Evolutionary conservation across 2,329 filamentous ascomycete genomes (phyloP).

Genomic region (Phoma sp.): DNA sequence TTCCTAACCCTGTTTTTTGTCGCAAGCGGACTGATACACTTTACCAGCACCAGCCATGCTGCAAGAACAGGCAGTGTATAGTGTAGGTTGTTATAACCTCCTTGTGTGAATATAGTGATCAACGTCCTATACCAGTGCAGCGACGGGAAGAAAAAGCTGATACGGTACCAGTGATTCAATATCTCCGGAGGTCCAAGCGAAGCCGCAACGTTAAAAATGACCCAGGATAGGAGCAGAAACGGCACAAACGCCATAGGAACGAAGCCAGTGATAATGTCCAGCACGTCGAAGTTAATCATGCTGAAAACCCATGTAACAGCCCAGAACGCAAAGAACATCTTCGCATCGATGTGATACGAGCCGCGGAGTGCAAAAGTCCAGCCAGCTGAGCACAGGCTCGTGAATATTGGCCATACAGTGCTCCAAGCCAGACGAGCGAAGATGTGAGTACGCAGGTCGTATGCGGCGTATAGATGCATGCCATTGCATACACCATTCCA

Average conservation of each 20-base stretch:
- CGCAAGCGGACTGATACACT: slow-evolving; percentile 16
- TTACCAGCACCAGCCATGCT: slow-evolving; percentile 14
- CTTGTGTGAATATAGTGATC: slow-evolving; percentile 15
- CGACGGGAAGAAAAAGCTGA: slow-evolving; percentile 16
- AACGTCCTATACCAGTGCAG: slow-evolving; percentile 19
- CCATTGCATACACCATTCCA: slow-evolving; percentile 50
- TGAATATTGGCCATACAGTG: slow-evolving; percentile 15
- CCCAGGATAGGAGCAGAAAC: slow-evolving; percentile 10
- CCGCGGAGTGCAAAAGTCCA: slow-evolving; percentile 21
- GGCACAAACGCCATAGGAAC: slow-evolving; percentile 12
- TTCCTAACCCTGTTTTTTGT: slow-evolving; percentile 17
- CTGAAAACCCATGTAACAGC: slow-evolving; percentile 17
- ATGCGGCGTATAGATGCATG: slow-evolving; percentile 18
- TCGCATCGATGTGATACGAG: slow-evolving; percentile 12
- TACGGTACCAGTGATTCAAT: slow-evolving; percentile 8
- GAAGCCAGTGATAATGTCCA: slow-evolving; percentile 16
- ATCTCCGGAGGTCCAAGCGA: slow-evolving; percentile 4
- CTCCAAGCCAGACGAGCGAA: slow-evolving; percentile 18
- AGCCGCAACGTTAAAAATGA: slow-evolving; percentile 15
- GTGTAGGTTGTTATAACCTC: slow-evolving; percentile 10
- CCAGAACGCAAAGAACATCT: slow-evolving; percentile 23
- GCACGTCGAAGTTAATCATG: slow-evolving; percentile 17
- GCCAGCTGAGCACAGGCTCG: slow-evolving; percentile 16
- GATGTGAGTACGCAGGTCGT: slow-evolving; percentile 18
- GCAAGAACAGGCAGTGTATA: slow-evolving; percentile 17